Evolutionary conservation across 78 protist genomes (phyloP).

Genomic region (Polysphondylium violaceum): DNA sequence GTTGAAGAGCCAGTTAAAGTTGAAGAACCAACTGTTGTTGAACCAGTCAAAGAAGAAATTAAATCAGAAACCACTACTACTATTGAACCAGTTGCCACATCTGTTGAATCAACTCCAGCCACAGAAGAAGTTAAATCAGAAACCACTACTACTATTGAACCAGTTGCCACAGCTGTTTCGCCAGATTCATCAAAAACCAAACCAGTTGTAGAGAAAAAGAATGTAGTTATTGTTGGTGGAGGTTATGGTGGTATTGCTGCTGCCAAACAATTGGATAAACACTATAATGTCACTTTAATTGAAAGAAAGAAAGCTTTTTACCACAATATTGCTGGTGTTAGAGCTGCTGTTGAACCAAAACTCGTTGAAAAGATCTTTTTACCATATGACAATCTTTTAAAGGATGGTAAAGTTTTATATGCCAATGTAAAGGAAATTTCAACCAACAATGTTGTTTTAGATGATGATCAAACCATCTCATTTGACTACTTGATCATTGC

Average conservation of each 20-base stretch:
- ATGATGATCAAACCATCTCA: slow-evolving; percentile 5
- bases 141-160: neutral
- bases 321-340: slow-evolving; percentile 43
- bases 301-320: slow-evolving; percentile 54
- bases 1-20: too few relatives aligned
- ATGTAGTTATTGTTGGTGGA: slow-evolving; percentile 71
- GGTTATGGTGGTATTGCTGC: slow-evolving; percentile 70
- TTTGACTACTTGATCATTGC: slow-evolving; percentile 67
- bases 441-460: slow-evolving; percentile 6
- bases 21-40: too few relatives aligned
- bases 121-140: too few relatives aligned
- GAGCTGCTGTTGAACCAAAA: slow-evolving; percentile 46
- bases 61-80: too few relatives aligned
- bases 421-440: slow-evolving; percentile 11
- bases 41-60: too few relatives aligned
- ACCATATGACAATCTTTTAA: slow-evolving; percentile 43
- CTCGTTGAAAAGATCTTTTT: slow-evolving; percentile 13
- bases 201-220: slow-evolving; percentile 41
- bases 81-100: too few relatives aligned
- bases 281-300: slow-evolving; percentile 65
- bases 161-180: neutral
- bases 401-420: slow-evolving; percentile 46
- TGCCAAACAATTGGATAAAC: slow-evolving; percentile 34
- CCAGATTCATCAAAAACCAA: neutral
- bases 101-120: too few relatives aligned